A percentile compares a stretch with the other conserved stretches of the same genome.
Evolutionary conservation across 2,329 filamentous ascomycete genomes (phyloP).

Genomic region (Verticillium zaregamsianum): DNA sequence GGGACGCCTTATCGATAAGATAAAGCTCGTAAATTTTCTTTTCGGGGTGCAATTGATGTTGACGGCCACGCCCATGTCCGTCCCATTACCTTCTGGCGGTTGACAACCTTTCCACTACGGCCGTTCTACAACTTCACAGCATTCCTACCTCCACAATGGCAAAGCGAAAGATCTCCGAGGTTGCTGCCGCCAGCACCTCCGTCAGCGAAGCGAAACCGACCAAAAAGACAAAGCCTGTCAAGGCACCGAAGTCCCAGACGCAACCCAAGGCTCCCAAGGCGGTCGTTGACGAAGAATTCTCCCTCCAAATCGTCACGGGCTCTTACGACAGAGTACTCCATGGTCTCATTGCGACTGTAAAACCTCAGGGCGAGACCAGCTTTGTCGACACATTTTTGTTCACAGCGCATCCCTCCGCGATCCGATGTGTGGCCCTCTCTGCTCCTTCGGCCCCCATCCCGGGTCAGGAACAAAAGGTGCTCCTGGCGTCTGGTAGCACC

Average conservation of each 20-base stretch:
- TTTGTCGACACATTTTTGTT: slow-evolving; percentile 96
- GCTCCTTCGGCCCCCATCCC: slow-evolving; percentile 60
- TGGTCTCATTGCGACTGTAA: slow-evolving; percentile 76
- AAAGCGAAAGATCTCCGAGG: slow-evolving; percentile 45
- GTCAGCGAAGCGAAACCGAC: slow-evolving; percentile 14
- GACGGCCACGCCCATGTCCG: neutral
- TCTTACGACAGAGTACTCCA: slow-evolving; percentile 94
- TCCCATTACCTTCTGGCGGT: neutral
- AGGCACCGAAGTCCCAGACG: slow-evolving; percentile 1
- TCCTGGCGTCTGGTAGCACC: slow-evolving; percentile 85
- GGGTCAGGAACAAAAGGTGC: slow-evolving; percentile 72
- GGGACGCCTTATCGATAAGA: slow-evolving; percentile 13
- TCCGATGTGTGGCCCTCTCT: slow-evolving; percentile 84
- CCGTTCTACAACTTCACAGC: neutral
- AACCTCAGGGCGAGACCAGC: slow-evolving; percentile 39
- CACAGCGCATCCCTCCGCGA: slow-evolving; percentile 85
- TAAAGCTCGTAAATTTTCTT: slow-evolving; percentile 7
- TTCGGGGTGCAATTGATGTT: neutral
- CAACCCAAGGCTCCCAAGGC: neutral
- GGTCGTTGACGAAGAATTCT: slow-evolving; percentile 31
- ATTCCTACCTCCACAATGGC: slow-evolving; percentile 29
- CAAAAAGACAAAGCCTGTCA: slow-evolving; percentile 19
- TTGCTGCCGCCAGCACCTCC: slow-evolving; percentile 7
- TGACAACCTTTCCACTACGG: neutral
- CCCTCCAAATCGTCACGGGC: slow-evolving; percentile 86